Base-by-base conservation (phyloP, 179 eudicot species). In the Spinacia oleracea region DNA sequence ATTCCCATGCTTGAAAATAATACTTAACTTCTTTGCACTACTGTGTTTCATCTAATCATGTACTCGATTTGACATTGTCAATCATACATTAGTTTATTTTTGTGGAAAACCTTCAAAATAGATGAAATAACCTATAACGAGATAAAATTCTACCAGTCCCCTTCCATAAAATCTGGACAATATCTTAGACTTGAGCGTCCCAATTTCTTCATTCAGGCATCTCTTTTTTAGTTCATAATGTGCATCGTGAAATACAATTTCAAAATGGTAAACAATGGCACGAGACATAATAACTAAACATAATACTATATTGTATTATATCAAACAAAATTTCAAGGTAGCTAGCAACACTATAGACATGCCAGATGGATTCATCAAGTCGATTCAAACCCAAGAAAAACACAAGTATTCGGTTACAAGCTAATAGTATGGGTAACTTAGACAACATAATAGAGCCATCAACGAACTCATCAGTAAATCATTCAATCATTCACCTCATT, bases 311-410 rank as follows among this genome's bases (percentile, higher is more conserved):
- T n/a, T n/a, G n/a, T n/a, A n/a, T n/a, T n/a, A n/a, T n/a, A n/a
- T 25, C 43, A 16, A 65, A 16, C 34, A 15, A 65, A 15, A 32
- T 18, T 34, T 34, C 21, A 18, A 72, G 21, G 31, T 69, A 40
- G 6, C 48, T 18, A 58, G 72, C 8, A 69, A 29, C 25, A 34
- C 38, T 8, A 11, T 45, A 0, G 6, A 35, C 7, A 72, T 9
- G 55, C 34, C 42, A 46, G 11, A 60, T n/a, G 77, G 63, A 23
- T 16, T 9, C 7, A 25, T 60, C 12, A 59, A 58, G 9, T 55
- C 56, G 43, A 58, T 31, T n/a, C 25, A 23, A 58, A 35, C 56
- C 21, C 10, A 20, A 79, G 34, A 72, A 79, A 73, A 35, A 42
- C 29, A 20, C 55, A 4, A 48, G 27, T 23, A n/a, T 77, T 45